These are phyloP conservation scores for Salvia rosmarinus DNA, from an alignment of 257 asterid genomes.

Conservation along the genomic window DNA sequence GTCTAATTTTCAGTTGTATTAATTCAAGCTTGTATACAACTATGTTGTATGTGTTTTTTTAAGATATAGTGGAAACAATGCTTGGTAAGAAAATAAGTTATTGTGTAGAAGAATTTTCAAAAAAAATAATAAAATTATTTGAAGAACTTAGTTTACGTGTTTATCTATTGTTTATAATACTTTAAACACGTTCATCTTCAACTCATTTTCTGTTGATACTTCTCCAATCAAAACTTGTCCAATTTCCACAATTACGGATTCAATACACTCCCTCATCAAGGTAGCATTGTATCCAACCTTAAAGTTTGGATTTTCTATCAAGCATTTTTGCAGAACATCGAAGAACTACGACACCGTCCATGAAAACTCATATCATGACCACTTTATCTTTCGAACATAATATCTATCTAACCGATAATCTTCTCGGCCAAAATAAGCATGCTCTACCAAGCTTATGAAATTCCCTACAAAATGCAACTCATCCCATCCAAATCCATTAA, in stretches of 20 bases:
- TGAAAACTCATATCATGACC: slow-evolving; percentile 43
- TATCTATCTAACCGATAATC: slow-evolving; percentile 38
- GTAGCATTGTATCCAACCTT: slow-evolving; percentile 1
- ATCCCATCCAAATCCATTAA: slow-evolving; percentile 35
- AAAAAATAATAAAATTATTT: neutral
- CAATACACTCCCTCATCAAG: slow-evolving; percentile 33
- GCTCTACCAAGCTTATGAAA: slow-evolving; percentile 53
- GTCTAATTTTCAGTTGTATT: neutral
- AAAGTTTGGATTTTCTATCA: slow-evolving; percentile 6
- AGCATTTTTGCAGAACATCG: slow-evolving; percentile 39
- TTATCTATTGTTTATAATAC: neutral
- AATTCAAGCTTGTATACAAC: neutral
- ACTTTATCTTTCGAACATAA: slow-evolving; percentile 34
- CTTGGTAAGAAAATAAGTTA: neutral
- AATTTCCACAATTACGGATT: slow-evolving; percentile 41
- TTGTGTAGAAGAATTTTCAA: neutral
- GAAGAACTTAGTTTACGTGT: neutral
- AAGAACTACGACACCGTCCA: slow-evolving; percentile 39
- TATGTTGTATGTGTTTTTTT: neutral
- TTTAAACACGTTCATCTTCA: slow-evolving; percentile 60
- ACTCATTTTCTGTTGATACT: slow-evolving; percentile 30
- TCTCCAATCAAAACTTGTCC: slow-evolving; percentile 30
- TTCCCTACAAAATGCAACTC: slow-evolving; percentile 39
- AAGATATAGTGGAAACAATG: neutral
- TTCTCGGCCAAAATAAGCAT: neutral